phyloP scores from a whole-genome alignment of 2,329 filamentous ascomycete genomes.

The Xylariales sp. region DNA sequence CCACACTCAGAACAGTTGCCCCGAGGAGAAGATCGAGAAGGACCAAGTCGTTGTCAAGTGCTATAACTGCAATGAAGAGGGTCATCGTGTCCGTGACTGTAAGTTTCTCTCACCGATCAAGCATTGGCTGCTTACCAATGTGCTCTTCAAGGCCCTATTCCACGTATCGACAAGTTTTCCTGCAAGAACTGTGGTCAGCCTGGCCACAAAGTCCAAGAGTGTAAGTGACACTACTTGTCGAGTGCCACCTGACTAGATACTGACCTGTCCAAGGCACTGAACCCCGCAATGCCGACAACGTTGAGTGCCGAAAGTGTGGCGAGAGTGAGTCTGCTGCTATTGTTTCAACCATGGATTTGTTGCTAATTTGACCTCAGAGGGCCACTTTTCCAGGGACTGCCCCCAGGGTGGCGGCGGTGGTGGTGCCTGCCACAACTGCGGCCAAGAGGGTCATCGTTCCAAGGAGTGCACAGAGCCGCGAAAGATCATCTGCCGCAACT shows the following conservation, averaged over 20 bases:
- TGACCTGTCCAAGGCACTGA: slow-evolving; percentile 34
- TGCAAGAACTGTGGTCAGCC: slow-evolving; percentile 64
- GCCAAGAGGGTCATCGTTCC: slow-evolving; percentile 53
- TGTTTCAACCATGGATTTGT: neutral
- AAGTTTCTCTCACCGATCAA: slow-evolving; percentile 22
- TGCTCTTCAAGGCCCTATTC: slow-evolving; percentile 43
- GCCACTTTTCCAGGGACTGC: slow-evolving; percentile 61
- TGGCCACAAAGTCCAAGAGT: slow-evolving; percentile 47
- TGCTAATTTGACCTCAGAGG: slow-evolving; percentile 34
- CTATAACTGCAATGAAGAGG: slow-evolving; percentile 58
- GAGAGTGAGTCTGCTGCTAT: slow-evolving; percentile 43
- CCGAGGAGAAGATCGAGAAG: slow-evolving; percentile 49
- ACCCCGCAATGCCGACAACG: slow-evolving; percentile 55
- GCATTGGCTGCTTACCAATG: neutral
- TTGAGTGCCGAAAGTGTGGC: slow-evolving; percentile 63
- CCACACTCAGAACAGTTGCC: slow-evolving; percentile 57
- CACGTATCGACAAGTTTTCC: slow-evolving; percentile 58
- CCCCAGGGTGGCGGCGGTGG: slow-evolving; percentile 54
- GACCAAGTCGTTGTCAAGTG: slow-evolving; percentile 50
- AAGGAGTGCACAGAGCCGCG: slow-evolving; percentile 45
- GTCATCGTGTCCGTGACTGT: slow-evolving; percentile 69
- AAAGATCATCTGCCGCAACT: slow-evolving; percentile 54
- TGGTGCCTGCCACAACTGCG: slow-evolving; percentile 57
- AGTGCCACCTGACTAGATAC: slow-evolving; percentile 9
- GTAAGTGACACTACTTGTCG: slow-evolving; percentile 29